A percentile compares a stretch with the other conserved stretches of the same genome.
phyloP scores from a whole-genome alignment of 192 early-diverging fungal genomes.

The Helicostylum pulchrum region DNA sequence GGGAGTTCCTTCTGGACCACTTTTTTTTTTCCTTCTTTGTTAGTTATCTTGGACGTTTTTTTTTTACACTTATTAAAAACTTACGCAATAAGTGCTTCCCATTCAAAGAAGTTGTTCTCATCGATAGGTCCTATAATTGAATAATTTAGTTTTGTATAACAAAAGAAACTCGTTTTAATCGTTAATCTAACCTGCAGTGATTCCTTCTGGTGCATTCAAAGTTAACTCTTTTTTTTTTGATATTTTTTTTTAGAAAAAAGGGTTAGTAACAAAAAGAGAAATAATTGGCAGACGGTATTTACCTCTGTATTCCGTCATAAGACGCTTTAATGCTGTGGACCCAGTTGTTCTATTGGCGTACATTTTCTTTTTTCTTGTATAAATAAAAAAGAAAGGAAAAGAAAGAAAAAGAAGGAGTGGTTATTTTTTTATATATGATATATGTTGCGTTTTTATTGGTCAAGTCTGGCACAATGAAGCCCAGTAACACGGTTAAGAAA shows the following conservation, averaged over 20 bases:
- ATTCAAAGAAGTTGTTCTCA: constrained; percentile 86
- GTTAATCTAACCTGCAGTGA: constrained; percentile 65
- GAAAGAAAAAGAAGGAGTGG: constrained; percentile 22
- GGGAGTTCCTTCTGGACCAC: constrained; percentile 88
- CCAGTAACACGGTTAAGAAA: too few species aligned
- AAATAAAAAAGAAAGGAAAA: constrained; percentile 11
- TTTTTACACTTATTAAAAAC: too few species aligned
- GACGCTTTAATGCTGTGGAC: constrained; percentile 79
- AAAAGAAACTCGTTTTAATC: neutral
- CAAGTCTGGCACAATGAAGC: too few species aligned
- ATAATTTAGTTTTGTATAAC: constrained; percentile 1
- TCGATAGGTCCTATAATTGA: constrained; percentile 60
- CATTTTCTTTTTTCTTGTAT: constrained; percentile 8
- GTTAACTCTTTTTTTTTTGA: constrained; percentile 71
- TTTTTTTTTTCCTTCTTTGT: constrained; percentile 29
- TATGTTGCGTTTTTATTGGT: too few species aligned
- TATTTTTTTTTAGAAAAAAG: neutral
- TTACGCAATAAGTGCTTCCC: constrained; percentile 86
- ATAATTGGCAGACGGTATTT: neutral
- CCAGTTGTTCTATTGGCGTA: constrained; percentile 40
- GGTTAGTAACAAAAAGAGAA: neutral
- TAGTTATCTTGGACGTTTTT: too few species aligned
- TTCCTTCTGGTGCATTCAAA: constrained; percentile 88
- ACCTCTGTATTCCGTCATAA: constrained; percentile 94
- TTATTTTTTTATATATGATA: neutral